Conservation (phyloP, 352 stramenopile genomes). For the Phytophthora ramorum region DNA sequence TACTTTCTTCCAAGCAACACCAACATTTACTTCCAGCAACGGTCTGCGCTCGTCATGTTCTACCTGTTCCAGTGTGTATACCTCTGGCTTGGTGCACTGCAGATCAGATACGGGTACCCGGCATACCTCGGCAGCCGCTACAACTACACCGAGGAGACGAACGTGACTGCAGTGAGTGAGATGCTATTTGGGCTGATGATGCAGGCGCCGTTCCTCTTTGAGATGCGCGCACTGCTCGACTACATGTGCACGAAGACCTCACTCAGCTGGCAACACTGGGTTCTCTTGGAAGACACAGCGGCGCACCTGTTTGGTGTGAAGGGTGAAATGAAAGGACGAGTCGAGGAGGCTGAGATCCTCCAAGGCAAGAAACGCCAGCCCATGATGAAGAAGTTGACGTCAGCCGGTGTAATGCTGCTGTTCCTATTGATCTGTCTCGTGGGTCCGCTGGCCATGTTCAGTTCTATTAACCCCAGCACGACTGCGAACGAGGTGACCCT, state of each 20-base stretch:
- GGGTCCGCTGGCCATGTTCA: slow-evolving; percentile 82
- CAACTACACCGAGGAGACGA: slow-evolving; percentile 67
- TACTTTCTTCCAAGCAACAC: slow-evolving; percentile 78
- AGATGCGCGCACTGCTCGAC: slow-evolving; percentile 87
- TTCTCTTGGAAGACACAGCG: slow-evolving; percentile 84
- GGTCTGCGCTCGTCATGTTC: slow-evolving; percentile 71
- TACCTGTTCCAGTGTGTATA: slow-evolving; percentile 85
- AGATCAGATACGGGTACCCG: slow-evolving; percentile 89
- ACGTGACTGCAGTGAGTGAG: slow-evolving; percentile 61
- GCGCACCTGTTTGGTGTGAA: slow-evolving; percentile 85
- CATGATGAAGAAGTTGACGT: slow-evolving; percentile 65
- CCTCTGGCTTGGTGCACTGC: slow-evolving; percentile 76
- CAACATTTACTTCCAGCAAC: slow-evolving; percentile 84
- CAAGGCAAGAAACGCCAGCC: slow-evolving; percentile 86
- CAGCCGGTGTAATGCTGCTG: slow-evolving; percentile 80
- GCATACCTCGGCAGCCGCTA: slow-evolving; percentile 85
- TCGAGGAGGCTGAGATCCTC: slow-evolving; percentile 69
- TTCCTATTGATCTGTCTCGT: slow-evolving; percentile 82
- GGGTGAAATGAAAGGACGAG: slow-evolving; percentile 77
- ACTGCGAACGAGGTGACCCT: slow-evolving; percentile 71
- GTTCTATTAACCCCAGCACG: slow-evolving; percentile 88
- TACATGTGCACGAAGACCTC: slow-evolving; percentile 90
- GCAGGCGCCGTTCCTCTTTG: slow-evolving; percentile 86
- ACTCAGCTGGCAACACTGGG: slow-evolving; percentile 81
- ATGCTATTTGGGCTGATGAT: slow-evolving; percentile 80